Conservation (phyloP, 495 filamentous ascomycete species). For the Penicillium egyptiacum region DNA sequence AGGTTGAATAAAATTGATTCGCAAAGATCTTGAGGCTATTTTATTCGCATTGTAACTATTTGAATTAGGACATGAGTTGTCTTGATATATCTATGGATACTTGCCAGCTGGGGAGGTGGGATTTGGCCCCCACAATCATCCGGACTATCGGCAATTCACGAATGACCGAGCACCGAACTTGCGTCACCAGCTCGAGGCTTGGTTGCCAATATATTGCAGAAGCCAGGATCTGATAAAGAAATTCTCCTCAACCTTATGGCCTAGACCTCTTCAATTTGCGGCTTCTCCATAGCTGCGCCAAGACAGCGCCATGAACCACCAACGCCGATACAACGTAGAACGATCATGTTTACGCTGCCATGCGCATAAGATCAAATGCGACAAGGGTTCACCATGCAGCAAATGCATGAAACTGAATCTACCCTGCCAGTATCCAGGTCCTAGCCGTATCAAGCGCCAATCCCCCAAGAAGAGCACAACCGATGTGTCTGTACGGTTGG, state of each 20-base stretch:
- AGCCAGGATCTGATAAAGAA: not conserved
- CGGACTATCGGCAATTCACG: conserved; percentile 7
- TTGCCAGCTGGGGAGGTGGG: not conserved
- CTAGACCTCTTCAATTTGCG: not conserved
- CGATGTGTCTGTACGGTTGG: conserved; percentile 27
- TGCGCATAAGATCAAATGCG: conserved; percentile 40
- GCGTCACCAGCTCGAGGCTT: not conserved
- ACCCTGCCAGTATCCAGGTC: conserved; percentile 36
- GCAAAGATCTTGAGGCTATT: not conserved
- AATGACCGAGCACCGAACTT: conserved; percentile 14
- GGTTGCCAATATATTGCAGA: not conserved
- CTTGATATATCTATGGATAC: too few species aligned
- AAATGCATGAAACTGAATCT: conserved; percentile 27
- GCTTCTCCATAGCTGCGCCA: not conserved
- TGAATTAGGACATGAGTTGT: not conserved
- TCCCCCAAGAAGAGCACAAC: conserved; percentile 22
- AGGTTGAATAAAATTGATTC: not conserved
- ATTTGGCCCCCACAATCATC: not conserved
- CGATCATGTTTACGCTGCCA: conserved; percentile 41
- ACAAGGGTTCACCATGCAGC: conserved; percentile 33
- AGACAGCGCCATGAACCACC: conserved; percentile 8
- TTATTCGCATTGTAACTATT: not conserved
- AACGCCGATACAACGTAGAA: conserved; percentile 29
- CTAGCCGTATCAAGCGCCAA: conserved; percentile 27
- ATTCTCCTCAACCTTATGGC: not conserved